Evolutionary conservation across 768 basidiomycete species (phyloP), one percentile per base, ranked within the genome.

Genomic region (Floccularia luteovirens): DNA sequence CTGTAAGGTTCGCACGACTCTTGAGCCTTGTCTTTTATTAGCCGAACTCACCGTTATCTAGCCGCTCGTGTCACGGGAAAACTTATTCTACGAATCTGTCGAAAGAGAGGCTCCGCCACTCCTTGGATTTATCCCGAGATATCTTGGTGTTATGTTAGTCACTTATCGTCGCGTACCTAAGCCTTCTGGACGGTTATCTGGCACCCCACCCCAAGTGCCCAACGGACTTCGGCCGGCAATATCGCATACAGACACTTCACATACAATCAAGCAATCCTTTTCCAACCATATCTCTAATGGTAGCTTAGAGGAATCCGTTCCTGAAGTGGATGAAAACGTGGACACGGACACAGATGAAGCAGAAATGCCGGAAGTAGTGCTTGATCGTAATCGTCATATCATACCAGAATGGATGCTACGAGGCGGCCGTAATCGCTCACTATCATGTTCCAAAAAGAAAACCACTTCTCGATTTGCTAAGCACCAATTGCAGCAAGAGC

Each of bases 91-190:
- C 57, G 96, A 99, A 58, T 79, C 92, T 1, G 91, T 98, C 23
- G 96, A 99, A 58, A 76, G 82, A 20, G 89, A 91, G 52, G 89
- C 90, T 0, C 94, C 96, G 0, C 91, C 90, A 3, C 71, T 99
- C 6, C 72, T 98, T 3, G 84, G 77, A 11, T 99, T 90, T 54
- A 96, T 97, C 44, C 96, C 96, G n/a, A 83, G 93, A 31, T 99
- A 99, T 60, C 72, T 99, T 12, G 96, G 96, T 17, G 96, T 99
- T 40, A 96, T 99, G 91, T 75, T 98, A 30, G 94, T 99, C 51
- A 94, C 85, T 38, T 98, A 98, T 56, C 80, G 96, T 19, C 77
- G 84, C 11, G 86, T 90, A 28, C 63, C 73, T 11, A 79, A 71
- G 51, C 52, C 59, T 10, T 51, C 57, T 13, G 48, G 54, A 27